Conservation (phyloP, 2,329 filamentous ascomycete species). For the Aciculosporium take region DNA sequence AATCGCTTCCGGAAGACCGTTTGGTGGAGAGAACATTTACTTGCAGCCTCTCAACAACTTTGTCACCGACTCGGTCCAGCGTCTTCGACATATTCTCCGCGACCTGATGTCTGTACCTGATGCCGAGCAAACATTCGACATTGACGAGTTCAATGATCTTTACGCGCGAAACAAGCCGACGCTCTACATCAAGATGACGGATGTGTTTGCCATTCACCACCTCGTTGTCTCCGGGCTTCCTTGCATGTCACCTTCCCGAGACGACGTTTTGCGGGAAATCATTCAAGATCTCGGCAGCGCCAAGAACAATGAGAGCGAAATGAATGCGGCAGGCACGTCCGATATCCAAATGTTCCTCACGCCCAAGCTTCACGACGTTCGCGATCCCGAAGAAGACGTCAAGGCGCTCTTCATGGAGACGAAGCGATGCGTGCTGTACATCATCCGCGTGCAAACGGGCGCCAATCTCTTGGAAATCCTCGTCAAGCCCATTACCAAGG, state of each 20-base stretch:
- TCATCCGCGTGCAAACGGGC: constrained; percentile 90
- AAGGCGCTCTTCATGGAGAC: constrained; percentile 97
- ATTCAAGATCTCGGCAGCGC: constrained; percentile 88
- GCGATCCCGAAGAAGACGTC: constrained; percentile 83
- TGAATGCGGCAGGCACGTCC: constrained; percentile 70
- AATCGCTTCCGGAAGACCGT: constrained; percentile 73
- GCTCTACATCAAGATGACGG: constrained; percentile 97
- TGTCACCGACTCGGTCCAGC: constrained; percentile 68
- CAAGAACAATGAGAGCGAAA: constrained; percentile 90
- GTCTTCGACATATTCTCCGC: constrained; percentile 60
- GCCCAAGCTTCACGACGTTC: constrained; percentile 75
- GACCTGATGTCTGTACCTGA: constrained; percentile 72
- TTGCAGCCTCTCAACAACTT: constrained; percentile 90
- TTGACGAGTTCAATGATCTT: constrained; percentile 96
- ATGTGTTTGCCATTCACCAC: constrained; percentile 92
- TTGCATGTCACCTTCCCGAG: constrained; percentile 61
- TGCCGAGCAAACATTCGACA: constrained; percentile 86
- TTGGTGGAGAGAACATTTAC: constrained; percentile 90
- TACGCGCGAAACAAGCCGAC: constrained; percentile 95
- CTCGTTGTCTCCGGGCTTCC: constrained; percentile 69
- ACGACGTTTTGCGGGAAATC: constrained; percentile 82
- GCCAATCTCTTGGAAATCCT: constrained; percentile 89
- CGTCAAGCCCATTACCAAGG: constrained; percentile 70
- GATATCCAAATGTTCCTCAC: constrained; percentile 87
- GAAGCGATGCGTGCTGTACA: constrained; percentile 91